Percentiles rank a stretch among this genome's conserved stretches.
phyloP scores from a whole-genome alignment of 1,284 basidiomycete species.

The Cerioporus squamosus region DNA sequence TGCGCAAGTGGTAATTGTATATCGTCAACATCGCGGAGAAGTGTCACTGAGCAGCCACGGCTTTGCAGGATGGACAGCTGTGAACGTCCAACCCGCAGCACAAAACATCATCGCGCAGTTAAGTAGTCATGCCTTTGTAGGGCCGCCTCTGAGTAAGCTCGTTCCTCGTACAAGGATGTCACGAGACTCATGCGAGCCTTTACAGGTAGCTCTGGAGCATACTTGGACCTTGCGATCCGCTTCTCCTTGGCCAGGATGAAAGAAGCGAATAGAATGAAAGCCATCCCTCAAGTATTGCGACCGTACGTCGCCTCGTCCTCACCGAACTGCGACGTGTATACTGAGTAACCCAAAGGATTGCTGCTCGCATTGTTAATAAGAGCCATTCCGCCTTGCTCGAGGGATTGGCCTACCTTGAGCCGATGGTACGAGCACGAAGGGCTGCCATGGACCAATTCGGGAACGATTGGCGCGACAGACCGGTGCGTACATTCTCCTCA shows the following conservation, averaged over 20 bases:
- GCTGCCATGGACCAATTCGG: slow-evolving; percentile 11
- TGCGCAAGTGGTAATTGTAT: neutral
- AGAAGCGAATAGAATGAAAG: neutral
- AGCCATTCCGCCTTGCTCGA: too few relatives aligned
- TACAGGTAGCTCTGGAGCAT: slow-evolving; percentile 26
- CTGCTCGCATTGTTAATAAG: too few relatives aligned
- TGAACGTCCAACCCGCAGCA: neutral
- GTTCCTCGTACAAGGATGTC: neutral
- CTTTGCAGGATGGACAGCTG: neutral
- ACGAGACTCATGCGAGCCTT: neutral
- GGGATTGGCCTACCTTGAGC: neutral
- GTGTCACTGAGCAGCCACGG: neutral
- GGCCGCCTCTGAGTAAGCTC: neutral
- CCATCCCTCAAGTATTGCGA: neutral
- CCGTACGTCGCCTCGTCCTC: neutral
- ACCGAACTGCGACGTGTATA: neutral
- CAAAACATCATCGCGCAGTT: neutral
- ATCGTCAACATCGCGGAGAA: too few relatives aligned
- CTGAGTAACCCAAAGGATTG: too few relatives aligned
- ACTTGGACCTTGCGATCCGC: slow-evolving; percentile 21
- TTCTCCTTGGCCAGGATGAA: slow-evolving; percentile 22
- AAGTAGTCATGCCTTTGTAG: neutral
- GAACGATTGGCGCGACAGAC: slow-evolving; percentile 20
- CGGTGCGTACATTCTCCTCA: slow-evolving; percentile 13
- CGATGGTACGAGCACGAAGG: slow-evolving; percentile 10